These are phyloP conservation scores for Boletus patriciae DNA, from an alignment of 768 basidiomycete species.

Conservation along the genomic window DNA sequence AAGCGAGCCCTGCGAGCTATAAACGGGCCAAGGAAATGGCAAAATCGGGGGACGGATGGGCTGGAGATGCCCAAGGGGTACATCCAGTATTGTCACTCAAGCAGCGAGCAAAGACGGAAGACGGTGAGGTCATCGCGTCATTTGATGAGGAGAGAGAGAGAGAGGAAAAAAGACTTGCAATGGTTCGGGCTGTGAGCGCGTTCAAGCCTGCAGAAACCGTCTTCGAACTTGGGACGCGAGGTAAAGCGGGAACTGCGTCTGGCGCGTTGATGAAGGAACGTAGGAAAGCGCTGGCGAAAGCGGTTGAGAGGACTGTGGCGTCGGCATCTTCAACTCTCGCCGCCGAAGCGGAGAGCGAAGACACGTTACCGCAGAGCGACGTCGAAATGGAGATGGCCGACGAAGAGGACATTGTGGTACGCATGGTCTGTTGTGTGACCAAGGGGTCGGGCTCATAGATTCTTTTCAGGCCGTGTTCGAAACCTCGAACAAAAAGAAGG, in stretches of 20 bases:
- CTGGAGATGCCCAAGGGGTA: constrained; percentile 55
- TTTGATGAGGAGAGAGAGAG: constrained; percentile 38
- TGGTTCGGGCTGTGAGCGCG: constrained; percentile 73
- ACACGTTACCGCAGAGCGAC: constrained; percentile 27
- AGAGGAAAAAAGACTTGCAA: constrained; percentile 53
- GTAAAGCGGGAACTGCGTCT: constrained; percentile 53
- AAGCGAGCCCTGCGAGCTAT: constrained; percentile 83
- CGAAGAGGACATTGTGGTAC: constrained; percentile 74
- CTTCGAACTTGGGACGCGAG: constrained; percentile 82
- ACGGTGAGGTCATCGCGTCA: constrained; percentile 14
- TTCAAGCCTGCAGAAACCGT: constrained; percentile 90
- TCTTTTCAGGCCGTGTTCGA: constrained; percentile 64
- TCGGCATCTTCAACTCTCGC: constrained; percentile 32
- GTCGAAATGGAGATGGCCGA: constrained; percentile 67
- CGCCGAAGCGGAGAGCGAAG: constrained; percentile 37
- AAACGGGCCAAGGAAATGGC: constrained; percentile 86
- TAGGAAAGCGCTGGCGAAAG: constrained; percentile 71
- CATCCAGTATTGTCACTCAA: constrained; percentile 66
- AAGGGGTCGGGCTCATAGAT: constrained; percentile 4
- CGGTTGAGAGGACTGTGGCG: constrained; percentile 47
- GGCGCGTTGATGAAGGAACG: constrained; percentile 86
- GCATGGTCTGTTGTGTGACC: constrained; percentile 4
- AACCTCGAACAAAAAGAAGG: constrained; percentile 43
- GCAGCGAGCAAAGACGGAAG: constrained; percentile 36
- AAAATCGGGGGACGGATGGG: constrained; percentile 66